phyloP scores from a whole-genome alignment of 495 filamentous ascomycete species.

The Haplographium delicatum region DNA sequence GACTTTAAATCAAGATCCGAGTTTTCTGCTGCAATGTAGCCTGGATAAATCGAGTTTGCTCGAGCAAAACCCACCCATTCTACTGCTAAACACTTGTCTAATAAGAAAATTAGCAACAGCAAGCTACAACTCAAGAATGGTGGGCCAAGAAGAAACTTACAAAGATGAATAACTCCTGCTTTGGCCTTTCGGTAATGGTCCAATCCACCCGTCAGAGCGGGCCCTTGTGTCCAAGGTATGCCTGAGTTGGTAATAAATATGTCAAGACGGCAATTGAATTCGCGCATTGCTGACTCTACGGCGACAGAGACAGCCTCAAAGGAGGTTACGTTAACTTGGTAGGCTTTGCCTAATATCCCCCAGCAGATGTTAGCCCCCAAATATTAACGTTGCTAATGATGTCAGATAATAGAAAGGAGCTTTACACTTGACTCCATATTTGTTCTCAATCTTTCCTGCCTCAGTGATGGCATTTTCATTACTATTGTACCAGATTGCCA shows the following conservation, averaged over 20 bases:
- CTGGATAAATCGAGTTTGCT: constrained; percentile 77
- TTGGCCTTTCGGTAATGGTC: constrained; percentile 66
- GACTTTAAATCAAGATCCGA: constrained; percentile 65
- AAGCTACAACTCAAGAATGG: neutral
- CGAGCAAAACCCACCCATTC: constrained; percentile 86
- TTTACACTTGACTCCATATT: constrained; percentile 76
- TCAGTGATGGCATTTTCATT: constrained; percentile 65
- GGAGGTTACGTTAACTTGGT: constrained; percentile 62
- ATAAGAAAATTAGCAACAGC: no score
- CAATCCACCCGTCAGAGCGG: constrained; percentile 59
- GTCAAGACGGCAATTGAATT: constrained; percentile 71
- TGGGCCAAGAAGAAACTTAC: constrained; percentile 4
- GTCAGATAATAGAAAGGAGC: neutral
- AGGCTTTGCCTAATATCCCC: constrained; percentile 58
- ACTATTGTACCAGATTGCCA: constrained; percentile 81
- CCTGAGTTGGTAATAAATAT: constrained; percentile 79
- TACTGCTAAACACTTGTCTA: constrained; percentile 64
- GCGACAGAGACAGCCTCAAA: constrained; percentile 52
- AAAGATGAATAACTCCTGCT: constrained; percentile 34
- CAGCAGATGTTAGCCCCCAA: neutral
- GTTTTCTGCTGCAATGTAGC: constrained; percentile 84
- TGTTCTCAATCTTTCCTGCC: constrained; percentile 67
- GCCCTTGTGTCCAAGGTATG: constrained; percentile 65
- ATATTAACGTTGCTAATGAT: neutral
- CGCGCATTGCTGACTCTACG: constrained; percentile 53